Percentiles rank a stretch among this genome's conserved stretches.
Conservation (phyloP, 176 grass and related monocot species). For the Poa annua region DNA sequence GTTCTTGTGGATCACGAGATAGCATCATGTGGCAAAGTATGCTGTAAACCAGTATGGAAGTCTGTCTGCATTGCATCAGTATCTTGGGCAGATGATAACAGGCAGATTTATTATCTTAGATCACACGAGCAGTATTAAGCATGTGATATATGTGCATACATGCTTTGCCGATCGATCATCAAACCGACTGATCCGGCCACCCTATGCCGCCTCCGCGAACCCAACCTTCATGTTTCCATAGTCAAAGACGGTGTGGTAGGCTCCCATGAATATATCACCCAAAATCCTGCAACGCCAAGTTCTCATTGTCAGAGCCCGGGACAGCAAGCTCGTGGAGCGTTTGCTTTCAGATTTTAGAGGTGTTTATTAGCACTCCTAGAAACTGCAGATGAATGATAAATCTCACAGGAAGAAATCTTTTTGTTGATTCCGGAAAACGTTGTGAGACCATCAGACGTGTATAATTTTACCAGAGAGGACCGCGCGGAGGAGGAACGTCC, state of each 20-base stretch:
- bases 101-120: slow-evolving; percentile 23
- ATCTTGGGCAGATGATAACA: slow-evolving; percentile 17
- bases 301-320: background rate
- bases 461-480: slow-evolving; percentile 74
- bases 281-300: slow-evolving; percentile 59
- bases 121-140: slow-evolving; percentile 37
- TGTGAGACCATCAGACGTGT: background rate
- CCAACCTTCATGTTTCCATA: slow-evolving; percentile 85
- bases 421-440: slow-evolving; percentile 2
- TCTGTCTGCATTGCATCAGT: slow-evolving; percentile 9
- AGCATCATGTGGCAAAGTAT: background rate
- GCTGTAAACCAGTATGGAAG: background rate
- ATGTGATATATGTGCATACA: slow-evolving; percentile 27
- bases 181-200: background rate
- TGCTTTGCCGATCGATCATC: background rate
- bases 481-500: slow-evolving; percentile 76
- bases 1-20: slow-evolving; percentile 30
- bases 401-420: slow-evolving; percentile 19
- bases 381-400: background rate
- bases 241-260: slow-evolving; percentile 90
- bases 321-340: background rate
- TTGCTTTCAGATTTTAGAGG: background rate
- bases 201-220: slow-evolving; percentile 72
- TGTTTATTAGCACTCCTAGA: background rate
- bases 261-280: slow-evolving; percentile 96